Percentiles rank a stretch among this genome's conserved stretches.
Conservation (phyloP, 2,329 filamentous ascomycete genomes). For the Talaromyces sp. region DNA sequence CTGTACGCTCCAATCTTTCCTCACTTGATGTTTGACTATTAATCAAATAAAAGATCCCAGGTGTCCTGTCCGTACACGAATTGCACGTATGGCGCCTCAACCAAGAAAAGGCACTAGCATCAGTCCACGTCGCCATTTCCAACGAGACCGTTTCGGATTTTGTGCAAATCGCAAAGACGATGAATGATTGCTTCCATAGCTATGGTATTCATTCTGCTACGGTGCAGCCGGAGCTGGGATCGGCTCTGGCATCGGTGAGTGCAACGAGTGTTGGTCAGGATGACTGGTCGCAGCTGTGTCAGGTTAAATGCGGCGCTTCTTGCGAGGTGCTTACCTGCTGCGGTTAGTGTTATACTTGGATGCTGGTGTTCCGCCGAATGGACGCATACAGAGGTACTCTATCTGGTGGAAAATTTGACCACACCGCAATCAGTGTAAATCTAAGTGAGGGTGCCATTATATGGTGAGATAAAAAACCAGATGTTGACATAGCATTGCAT, state of each 20-base stretch:
- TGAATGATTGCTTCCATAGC: slow-evolving; percentile 67
- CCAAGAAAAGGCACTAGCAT: slow-evolving; percentile 66
- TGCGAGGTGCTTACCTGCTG: slow-evolving; percentile 10
- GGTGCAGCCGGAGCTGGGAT: slow-evolving; percentile 61
- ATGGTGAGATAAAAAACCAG: neutral
- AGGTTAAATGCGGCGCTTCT: slow-evolving; percentile 10
- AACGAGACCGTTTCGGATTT: slow-evolving; percentile 56
- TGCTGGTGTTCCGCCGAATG: too few relatives aligned
- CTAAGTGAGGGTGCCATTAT: too few relatives aligned
- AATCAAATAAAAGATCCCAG: slow-evolving; percentile 37
- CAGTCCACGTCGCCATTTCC: slow-evolving; percentile 61
- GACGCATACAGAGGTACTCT: neutral
- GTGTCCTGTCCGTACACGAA: slow-evolving; percentile 66
- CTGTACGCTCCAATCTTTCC: slow-evolving; percentile 38
- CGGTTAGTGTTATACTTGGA: neutral
- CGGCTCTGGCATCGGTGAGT: slow-evolving; percentile 7
- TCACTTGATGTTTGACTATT: neutral
- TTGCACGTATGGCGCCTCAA: slow-evolving; percentile 74
- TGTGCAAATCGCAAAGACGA: slow-evolving; percentile 57
- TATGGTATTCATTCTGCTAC: slow-evolving; percentile 72
- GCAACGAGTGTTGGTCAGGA: neutral
- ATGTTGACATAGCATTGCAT: neutral
- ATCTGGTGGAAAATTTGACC: neutral
- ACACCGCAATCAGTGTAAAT: too few relatives aligned
- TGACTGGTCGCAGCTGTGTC: neutral